Percentiles rank a stretch among this genome's conserved stretches.
phyloP scores from a whole-genome alignment of 768 basidiomycete genomes.

The Tulasnella sp. region DNA sequence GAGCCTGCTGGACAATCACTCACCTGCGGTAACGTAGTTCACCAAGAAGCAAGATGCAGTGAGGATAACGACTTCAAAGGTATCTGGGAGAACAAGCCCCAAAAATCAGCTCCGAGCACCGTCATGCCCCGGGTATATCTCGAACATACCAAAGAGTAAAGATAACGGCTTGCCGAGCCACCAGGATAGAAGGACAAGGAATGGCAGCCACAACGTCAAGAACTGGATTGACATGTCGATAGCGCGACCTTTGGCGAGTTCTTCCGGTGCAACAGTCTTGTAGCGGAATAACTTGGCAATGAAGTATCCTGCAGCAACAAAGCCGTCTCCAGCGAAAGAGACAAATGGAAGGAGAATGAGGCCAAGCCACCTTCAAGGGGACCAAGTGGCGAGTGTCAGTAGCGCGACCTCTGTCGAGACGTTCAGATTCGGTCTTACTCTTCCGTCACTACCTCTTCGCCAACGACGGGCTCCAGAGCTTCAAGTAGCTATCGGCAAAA shows the following conservation, averaged over 20 bases:
- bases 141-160: slow-evolving; percentile 54
- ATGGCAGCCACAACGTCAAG: slow-evolving; percentile 69
- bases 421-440: slow-evolving; percentile 39
- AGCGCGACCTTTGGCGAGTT: slow-evolving; percentile 58
- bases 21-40: slow-evolving; percentile 8
- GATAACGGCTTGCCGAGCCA: slow-evolving; percentile 52
- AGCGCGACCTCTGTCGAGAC: not conserved
- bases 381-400: not conserved
- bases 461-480: slow-evolving; percentile 50
- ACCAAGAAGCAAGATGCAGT: slow-evolving; percentile 15
- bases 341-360: slow-evolving; percentile 62
- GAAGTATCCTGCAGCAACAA: slow-evolving; percentile 53
- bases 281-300: slow-evolving; percentile 34
- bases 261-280: slow-evolving; percentile 37
- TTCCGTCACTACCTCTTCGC: slow-evolving; percentile 37
- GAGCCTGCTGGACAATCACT: not conserved
- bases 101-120: not conserved
- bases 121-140: not conserved
- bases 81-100: not conserved
- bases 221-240: slow-evolving; percentile 78
- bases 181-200: slow-evolving; percentile 62
- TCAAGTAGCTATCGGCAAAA: slow-evolving; percentile 47
- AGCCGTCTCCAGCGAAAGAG: slow-evolving; percentile 65
- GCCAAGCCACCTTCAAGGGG: slow-evolving; percentile 54
- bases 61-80: slow-evolving; percentile 1